Percentiles rank a stretch among this genome's conserved stretches.
Conservation (phyloP, 495 filamentous ascomycete species). For the Acidomyces sp. region DNA sequence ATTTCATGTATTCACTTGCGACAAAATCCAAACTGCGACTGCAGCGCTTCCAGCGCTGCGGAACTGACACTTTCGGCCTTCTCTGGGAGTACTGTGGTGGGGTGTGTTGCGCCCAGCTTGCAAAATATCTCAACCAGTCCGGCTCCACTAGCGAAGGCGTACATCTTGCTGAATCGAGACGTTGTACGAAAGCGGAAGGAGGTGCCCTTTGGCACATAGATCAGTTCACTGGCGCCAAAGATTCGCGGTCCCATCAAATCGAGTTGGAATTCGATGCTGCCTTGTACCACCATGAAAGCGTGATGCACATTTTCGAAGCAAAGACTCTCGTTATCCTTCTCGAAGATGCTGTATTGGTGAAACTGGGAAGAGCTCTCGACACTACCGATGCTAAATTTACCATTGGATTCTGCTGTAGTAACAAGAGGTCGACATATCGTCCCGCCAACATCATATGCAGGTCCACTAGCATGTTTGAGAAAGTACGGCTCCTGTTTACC, state of each 20-base stretch:
- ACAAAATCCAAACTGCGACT: neutral
- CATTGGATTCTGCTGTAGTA: slow-evolving; percentile 33
- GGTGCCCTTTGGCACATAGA: slow-evolving; percentile 10
- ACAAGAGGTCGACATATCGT: slow-evolving; percentile 35
- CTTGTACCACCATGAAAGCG: slow-evolving; percentile 6
- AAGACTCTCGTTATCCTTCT: neutral
- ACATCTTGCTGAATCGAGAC: slow-evolving; percentile 5
- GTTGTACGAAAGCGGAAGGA: slow-evolving; percentile 3
- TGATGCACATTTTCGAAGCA: slow-evolving; percentile 10
- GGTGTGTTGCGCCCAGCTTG: neutral
- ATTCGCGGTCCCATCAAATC: slow-evolving; percentile 1
- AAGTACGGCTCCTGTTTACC: slow-evolving; percentile 31
- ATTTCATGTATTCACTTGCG: too few species aligned
- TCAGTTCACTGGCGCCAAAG: slow-evolving; percentile 6
- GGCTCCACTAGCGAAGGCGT: slow-evolving; percentile 2
- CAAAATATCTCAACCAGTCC: slow-evolving; percentile 2
- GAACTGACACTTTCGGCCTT: neutral
- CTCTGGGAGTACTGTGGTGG: neutral
- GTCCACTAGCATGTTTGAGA: slow-evolving; percentile 32
- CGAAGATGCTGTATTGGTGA: slow-evolving; percentile 4
- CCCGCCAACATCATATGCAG: slow-evolving; percentile 33
- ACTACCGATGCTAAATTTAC: slow-evolving; percentile 36
- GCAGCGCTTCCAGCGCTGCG: neutral
- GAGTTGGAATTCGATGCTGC: slow-evolving; percentile 5
- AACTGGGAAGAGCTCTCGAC: slow-evolving; percentile 28